phyloP scores from a whole-genome alignment of 345 rosid genomes.

The Crucihimalaya himalaica region DNA sequence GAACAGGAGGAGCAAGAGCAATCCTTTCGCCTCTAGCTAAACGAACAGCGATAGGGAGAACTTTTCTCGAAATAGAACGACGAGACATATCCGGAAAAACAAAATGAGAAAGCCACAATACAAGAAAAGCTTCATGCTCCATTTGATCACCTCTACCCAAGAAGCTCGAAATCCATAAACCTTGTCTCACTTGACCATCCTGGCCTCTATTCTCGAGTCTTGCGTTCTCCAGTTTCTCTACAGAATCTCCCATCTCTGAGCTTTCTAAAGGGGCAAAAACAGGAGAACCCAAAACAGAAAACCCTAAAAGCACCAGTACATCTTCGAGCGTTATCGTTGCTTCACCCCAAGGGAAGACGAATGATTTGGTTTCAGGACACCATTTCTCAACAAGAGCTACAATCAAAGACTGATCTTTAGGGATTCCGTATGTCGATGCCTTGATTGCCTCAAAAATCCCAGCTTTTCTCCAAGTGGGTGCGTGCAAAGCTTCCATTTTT shows the following conservation, averaged over 20 bases:
- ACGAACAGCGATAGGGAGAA: constrained; percentile 39
- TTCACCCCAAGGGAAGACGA: constrained; percentile 61
- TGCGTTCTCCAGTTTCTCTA: neutral
- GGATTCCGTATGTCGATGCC: constrained; percentile 37
- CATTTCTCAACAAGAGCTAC: constrained; percentile 45
- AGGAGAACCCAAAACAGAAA: constrained; percentile 49
- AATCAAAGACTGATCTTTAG: constrained; percentile 24
- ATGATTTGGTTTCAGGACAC: constrained; percentile 50
- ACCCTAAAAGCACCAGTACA: constrained; percentile 45
- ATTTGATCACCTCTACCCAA: constrained; percentile 17
- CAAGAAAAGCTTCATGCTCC: constrained; percentile 56
- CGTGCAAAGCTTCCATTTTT: constrained; percentile 40
- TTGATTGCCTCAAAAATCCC: constrained; percentile 51
- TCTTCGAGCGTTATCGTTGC: constrained; percentile 55
- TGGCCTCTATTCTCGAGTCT: neutral
- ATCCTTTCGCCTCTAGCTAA: constrained; percentile 49
- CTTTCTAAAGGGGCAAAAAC: constrained; percentile 30
- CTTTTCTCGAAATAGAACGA: neutral
- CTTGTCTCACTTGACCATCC: neutral
- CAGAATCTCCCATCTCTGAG: neutral
- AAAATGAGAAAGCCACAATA: constrained; percentile 42
- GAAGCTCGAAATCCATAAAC: constrained; percentile 41
- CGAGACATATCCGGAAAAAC: constrained; percentile 27
- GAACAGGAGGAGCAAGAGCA: constrained; percentile 52
- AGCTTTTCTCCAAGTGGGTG: constrained; percentile 44